Percentiles rank a stretch among this genome's conserved stretches.
phyloP scores from a whole-genome alignment of 345 rosid genomes.

The Anacardium occidentale region DNA sequence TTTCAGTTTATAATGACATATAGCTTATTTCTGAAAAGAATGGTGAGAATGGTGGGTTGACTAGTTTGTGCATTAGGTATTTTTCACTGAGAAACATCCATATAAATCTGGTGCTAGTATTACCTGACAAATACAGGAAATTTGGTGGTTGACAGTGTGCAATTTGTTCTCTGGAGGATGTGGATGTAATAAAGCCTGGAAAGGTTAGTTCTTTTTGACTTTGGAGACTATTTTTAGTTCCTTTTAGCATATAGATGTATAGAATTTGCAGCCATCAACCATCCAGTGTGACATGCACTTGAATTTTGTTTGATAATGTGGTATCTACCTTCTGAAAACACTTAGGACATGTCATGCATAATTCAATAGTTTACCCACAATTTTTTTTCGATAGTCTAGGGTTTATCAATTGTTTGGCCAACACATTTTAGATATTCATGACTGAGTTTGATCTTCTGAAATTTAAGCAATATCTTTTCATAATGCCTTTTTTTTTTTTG shows the following conservation, averaged over 20 bases:
- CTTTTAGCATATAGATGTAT: background rate
- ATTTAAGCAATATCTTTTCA: background rate
- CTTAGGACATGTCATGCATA: conserved; percentile 7
- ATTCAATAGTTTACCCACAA: background rate
- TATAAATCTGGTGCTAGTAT: background rate
- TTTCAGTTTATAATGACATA: background rate
- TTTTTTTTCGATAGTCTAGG: background rate
- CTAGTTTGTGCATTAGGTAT: background rate
- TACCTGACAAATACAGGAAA: conserved; percentile 16
- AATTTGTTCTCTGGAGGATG: conserved; percentile 92
- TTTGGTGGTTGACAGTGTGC: conserved; percentile 59
- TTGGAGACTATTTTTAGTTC: background rate
- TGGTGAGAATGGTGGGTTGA: conserved; percentile 4
- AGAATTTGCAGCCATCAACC: background rate
- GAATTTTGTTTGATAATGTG: background rate
- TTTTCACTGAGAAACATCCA: background rate
- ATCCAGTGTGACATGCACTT: background rate
- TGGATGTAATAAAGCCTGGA: conserved; percentile 69
- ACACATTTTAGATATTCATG: background rate
- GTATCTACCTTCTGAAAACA: background rate
- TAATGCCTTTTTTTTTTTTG: background rate
- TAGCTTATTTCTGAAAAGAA: background rate
- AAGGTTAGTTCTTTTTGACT: conserved; percentile 47
- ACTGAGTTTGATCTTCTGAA: background rate
- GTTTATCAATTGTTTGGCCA: background rate